These are phyloP conservation scores for Rhizomucor miehei DNA, from an alignment of 371 early-diverging fungal species.

Conservation along the genomic window DNA sequence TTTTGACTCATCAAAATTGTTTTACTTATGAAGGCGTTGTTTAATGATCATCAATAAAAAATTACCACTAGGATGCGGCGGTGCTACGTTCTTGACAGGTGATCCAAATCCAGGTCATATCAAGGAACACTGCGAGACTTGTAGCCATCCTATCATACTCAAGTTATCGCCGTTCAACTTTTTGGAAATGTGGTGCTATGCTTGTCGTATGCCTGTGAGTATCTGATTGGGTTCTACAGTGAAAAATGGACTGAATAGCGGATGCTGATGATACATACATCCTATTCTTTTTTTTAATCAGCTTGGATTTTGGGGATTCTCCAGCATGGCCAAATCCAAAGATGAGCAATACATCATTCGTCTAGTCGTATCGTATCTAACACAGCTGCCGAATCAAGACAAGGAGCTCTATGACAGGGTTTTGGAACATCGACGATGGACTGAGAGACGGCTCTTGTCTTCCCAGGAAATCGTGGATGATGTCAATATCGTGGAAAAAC, in stretches of 20 bases:
- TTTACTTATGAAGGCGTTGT: too few species aligned
- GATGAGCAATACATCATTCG: conserved; percentile 2
- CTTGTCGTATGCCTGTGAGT: conserved; percentile 11
- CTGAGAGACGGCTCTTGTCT: not conserved
- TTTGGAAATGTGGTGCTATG: conserved; percentile 13
- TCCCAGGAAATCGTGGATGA: conserved; percentile 3
- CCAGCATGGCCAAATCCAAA: conserved; percentile 7
- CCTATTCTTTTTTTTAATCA: too few species aligned
- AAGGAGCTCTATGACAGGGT: not conserved
- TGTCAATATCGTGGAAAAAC: conserved; percentile 1
- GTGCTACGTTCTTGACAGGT: conserved; percentile 3
- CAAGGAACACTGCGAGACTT: conserved; percentile 9
- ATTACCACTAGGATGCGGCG: conserved; percentile 4
- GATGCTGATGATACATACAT: too few species aligned
- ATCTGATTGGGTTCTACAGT: not conserved
- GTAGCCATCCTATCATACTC: conserved; percentile 4
- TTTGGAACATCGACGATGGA: not conserved
- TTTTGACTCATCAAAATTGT: too few species aligned
- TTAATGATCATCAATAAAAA: not conserved
- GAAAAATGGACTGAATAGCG: too few species aligned
- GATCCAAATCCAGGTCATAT: conserved; percentile 12
- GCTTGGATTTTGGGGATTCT: conserved; percentile 13
- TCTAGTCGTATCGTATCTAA: not conserved
- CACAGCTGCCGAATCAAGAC: not conserved
- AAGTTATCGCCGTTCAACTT: conserved; percentile 10